These are phyloP conservation scores for Ustilaginoidea virens DNA, from an alignment of 2,329 filamentous ascomycete genomes.

Conservation along the genomic window DNA sequence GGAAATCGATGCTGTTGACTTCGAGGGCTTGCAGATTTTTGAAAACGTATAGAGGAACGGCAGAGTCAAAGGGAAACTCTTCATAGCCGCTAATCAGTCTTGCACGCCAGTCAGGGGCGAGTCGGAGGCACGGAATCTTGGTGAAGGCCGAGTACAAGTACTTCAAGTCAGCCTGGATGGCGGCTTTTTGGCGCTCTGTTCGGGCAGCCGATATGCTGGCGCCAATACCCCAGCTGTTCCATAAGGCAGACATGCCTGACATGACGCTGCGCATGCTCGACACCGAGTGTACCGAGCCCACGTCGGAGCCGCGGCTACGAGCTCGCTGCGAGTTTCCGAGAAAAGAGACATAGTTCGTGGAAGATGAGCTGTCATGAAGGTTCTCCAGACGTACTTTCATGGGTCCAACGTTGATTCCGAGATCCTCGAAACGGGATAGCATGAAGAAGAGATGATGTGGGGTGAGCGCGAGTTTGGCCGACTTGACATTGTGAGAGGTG, in stretches of 20 bases:
- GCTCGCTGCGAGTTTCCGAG: constrained; percentile 64
- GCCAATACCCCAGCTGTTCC: constrained; percentile 74
- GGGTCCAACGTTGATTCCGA: constrained; percentile 78
- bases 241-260: constrained; percentile 89
- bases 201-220: constrained; percentile 67
- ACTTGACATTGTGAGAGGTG: constrained; percentile 71
- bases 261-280: constrained; percentile 95
- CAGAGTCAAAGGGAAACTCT: constrained; percentile 95
- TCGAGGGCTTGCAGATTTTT: constrained; percentile 93
- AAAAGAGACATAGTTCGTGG: constrained; percentile 92
- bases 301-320: constrained; percentile 65
- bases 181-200: constrained; percentile 78
- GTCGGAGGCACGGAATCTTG: constrained; percentile 82
- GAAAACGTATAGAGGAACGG: constrained; percentile 90
- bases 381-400: constrained; percentile 96
- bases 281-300: constrained; percentile 84
- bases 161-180: constrained; percentile 73
- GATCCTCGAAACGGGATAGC: constrained; percentile 84
- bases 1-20: constrained; percentile 88
- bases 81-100: constrained; percentile 85
- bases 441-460: constrained; percentile 96
- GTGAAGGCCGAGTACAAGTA: constrained; percentile 98
- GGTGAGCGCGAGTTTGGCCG: constrained; percentile 80
- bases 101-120: constrained; percentile 87
- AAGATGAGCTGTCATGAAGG: constrained; percentile 72